phyloP scores from a whole-genome alignment of 768 basidiomycete genomes.

The Mycena polygramma region DNA sequence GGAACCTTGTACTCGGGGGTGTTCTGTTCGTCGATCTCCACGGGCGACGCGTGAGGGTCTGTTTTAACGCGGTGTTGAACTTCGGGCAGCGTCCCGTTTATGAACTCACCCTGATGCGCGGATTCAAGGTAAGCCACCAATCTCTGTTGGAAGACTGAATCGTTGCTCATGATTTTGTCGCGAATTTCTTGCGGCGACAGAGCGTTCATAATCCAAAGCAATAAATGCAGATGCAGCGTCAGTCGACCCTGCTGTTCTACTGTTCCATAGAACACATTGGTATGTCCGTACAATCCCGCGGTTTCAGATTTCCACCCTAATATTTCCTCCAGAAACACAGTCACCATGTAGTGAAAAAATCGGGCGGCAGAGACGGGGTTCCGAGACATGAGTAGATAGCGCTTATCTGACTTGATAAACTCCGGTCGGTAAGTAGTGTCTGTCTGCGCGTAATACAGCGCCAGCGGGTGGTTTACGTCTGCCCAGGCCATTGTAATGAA shows the following conservation, averaged over 20 bases:
- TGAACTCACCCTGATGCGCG: slow-evolving; percentile 27
- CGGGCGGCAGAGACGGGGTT: slow-evolving; percentile 40
- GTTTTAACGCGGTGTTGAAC: slow-evolving; percentile 12
- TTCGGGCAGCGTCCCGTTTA: slow-evolving; percentile 39
- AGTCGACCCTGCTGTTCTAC: slow-evolving; percentile 47
- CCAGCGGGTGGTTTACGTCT: slow-evolving; percentile 48
- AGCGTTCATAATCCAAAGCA: slow-evolving; percentile 42
- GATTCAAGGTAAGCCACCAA: slow-evolving; percentile 29
- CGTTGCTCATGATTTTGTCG: slow-evolving; percentile 18
- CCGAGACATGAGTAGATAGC: slow-evolving; percentile 9
- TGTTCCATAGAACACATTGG: slow-evolving; percentile 45
- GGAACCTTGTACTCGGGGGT: slow-evolving; percentile 13
- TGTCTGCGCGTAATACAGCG: slow-evolving; percentile 48
- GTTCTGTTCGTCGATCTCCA: slow-evolving; percentile 14
- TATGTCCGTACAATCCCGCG: slow-evolving; percentile 35
- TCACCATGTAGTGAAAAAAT: slow-evolving; percentile 41
- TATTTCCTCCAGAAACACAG: slow-evolving; percentile 35
- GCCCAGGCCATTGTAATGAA: slow-evolving; percentile 51
- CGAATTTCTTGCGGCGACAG: slow-evolving; percentile 38
- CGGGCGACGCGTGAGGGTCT: neutral
- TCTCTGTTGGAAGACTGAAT: slow-evolving; percentile 22
- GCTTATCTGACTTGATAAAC: neutral
- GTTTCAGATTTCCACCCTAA: slow-evolving; percentile 19
- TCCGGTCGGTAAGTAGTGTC: slow-evolving; percentile 39
- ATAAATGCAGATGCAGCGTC: slow-evolving; percentile 45